Evolutionary conservation across 495 filamentous ascomycete species (phyloP).

Genomic region (Barbatosphaeria neglecta): DNA sequence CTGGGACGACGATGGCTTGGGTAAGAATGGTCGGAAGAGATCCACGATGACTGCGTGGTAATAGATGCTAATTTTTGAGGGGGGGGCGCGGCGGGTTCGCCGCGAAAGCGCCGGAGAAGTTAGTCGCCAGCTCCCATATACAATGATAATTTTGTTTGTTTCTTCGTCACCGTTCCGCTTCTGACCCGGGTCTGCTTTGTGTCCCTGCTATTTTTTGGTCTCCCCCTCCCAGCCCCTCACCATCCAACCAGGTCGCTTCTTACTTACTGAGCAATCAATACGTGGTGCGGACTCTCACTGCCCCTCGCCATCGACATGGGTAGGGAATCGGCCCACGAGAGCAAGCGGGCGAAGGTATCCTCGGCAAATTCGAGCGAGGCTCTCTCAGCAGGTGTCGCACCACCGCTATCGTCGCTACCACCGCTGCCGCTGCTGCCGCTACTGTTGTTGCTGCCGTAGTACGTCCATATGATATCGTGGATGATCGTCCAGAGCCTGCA

Average conservation of each 20-base stretch:
- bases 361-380: constrained; percentile 1
- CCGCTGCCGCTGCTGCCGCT: not conserved
- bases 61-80: not conserved
- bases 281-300: not conserved
- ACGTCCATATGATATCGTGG: not conserved
- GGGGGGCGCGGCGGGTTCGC: not conserved
- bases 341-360: not conserved
- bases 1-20: not conserved
- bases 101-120: too few relatives aligned
- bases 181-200: not conserved
- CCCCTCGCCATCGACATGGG: not conserved
- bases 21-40: constrained; percentile 1
- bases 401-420: not conserved
- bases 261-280: constrained; percentile 1
- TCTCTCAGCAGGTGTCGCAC: not conserved
- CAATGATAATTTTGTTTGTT: not conserved
- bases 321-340: constrained; percentile 2
- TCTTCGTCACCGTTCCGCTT: not conserved
- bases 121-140: too few relatives aligned
- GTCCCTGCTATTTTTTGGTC: not conserved
- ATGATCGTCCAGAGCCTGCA: constrained; percentile 4
- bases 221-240: too few relatives aligned
- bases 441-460: not conserved
- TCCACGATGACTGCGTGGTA: constrained; percentile 1
- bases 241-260: not conserved